phyloP scores from a whole-genome alignment of 2,329 filamentous ascomycete species.

The Didymella sp. region DNA sequence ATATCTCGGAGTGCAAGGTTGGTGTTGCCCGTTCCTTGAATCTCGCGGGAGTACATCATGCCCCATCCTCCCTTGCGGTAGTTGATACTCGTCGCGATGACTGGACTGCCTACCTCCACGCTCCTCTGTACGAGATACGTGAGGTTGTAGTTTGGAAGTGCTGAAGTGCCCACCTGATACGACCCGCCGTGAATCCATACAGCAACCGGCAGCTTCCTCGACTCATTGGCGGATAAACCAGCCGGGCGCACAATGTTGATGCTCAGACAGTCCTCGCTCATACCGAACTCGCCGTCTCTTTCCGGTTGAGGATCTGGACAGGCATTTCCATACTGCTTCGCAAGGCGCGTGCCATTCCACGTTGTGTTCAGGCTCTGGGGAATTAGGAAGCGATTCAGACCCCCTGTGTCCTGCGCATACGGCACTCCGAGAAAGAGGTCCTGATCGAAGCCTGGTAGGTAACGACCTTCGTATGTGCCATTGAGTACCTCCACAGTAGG shows the following conservation, averaged over 20 bases:
- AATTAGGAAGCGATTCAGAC: slow-evolving; percentile 60
- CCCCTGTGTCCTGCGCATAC: slow-evolving; percentile 63
- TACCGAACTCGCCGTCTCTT: slow-evolving; percentile 44
- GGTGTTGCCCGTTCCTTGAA: slow-evolving; percentile 57
- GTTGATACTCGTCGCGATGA: slow-evolving; percentile 48
- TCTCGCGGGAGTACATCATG: slow-evolving; percentile 64
- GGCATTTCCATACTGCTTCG: slow-evolving; percentile 52
- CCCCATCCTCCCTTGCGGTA: slow-evolving; percentile 70
- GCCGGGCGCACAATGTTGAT: slow-evolving; percentile 67
- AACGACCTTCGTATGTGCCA: slow-evolving; percentile 46
- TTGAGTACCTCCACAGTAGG: slow-evolving; percentile 43
- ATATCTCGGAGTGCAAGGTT: slow-evolving; percentile 51
- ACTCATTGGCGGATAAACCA: slow-evolving; percentile 49
- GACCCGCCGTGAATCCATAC: slow-evolving; percentile 66
- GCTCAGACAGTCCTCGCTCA: slow-evolving; percentile 66
- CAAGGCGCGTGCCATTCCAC: slow-evolving; percentile 50
- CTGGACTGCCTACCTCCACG: slow-evolving; percentile 47
- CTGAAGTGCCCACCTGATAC: slow-evolving; percentile 54
- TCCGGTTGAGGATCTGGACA: slow-evolving; percentile 48
- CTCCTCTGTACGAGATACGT: slow-evolving; percentile 63
- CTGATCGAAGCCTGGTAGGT: slow-evolving; percentile 49
- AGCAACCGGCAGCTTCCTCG: slow-evolving; percentile 59
- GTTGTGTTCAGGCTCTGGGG: slow-evolving; percentile 59
- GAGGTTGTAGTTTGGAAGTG: slow-evolving; percentile 65
- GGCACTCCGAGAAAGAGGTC: slow-evolving; percentile 61